A percentile compares a stretch with the other conserved stretches of the same genome.
phyloP scores from a whole-genome alignment of 306 rosid species.

The Prunus padus region DNA sequence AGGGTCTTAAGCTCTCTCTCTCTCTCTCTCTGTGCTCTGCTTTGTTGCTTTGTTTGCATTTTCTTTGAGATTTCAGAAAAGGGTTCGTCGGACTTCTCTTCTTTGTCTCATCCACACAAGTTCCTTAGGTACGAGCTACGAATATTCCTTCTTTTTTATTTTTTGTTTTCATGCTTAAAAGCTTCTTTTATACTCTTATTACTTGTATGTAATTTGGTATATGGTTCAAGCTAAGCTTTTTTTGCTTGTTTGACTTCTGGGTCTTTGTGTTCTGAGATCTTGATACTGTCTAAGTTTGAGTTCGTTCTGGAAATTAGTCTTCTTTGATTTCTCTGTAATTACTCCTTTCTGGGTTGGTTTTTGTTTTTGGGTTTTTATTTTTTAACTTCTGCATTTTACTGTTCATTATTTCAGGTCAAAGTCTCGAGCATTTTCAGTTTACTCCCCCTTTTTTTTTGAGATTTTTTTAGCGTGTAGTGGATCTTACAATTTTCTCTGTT shows the following conservation, averaged over 20 bases:
- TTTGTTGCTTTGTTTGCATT: slow-evolving; percentile 29
- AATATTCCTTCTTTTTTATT: slow-evolving; percentile 19
- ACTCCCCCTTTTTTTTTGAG: background rate
- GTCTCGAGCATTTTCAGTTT: background rate
- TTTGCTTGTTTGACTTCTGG: slow-evolving; percentile 4
- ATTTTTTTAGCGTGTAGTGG: slow-evolving; percentile 10
- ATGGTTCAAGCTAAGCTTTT: background rate
- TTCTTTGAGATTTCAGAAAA: slow-evolving; percentile 18
- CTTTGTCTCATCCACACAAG: slow-evolving; percentile 37
- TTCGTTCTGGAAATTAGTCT: background rate
- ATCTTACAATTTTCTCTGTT: slow-evolving; percentile 17
- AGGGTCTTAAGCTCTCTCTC: slow-evolving; percentile 46
- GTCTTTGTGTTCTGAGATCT: slow-evolving; percentile 19
- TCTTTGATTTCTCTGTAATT: background rate
- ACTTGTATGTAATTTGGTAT: background rate
- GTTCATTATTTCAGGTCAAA: background rate
- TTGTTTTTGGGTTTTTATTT: background rate
- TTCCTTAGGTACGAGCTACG: slow-evolving; percentile 38
- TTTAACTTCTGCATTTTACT: background rate
- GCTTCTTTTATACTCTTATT: background rate
- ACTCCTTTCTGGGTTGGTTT: background rate
- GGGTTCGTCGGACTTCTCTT: slow-evolving; percentile 25
- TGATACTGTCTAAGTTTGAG: background rate
- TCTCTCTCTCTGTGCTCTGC: slow-evolving; percentile 20
- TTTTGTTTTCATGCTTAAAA: background rate